A percentile compares a stretch with the other conserved stretches of the same genome.
phyloP scores from a whole-genome alignment of 2,329 filamentous ascomycete species.

The Hortaea werneckii region DNA sequence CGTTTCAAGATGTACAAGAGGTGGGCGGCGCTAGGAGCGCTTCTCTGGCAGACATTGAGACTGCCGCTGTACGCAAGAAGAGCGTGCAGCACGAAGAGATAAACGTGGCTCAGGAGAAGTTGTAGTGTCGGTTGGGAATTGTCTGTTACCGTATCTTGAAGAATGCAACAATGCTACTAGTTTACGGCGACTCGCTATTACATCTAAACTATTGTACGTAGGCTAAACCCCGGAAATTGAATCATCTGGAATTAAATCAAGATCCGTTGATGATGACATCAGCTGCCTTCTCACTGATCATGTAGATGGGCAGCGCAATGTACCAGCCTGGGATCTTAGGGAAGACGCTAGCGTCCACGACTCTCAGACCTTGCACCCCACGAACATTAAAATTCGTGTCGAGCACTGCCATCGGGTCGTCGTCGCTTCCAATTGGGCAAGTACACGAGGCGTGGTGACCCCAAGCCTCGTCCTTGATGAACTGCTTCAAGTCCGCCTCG shows the following conservation, averaged over 20 bases:
- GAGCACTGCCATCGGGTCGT: slow-evolving; percentile 46
- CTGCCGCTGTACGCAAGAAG: slow-evolving; percentile 25
- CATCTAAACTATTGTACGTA: no score
- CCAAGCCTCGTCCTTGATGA: slow-evolving; percentile 42
- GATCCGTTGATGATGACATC: slow-evolving; percentile 2
- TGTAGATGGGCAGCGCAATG: slow-evolving; percentile 1
- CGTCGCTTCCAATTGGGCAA: slow-evolving; percentile 44
- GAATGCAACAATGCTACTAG: no score
- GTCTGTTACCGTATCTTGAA: no score
- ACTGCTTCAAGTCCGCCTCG: slow-evolving; percentile 37
- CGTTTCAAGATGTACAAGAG: slow-evolving; percentile 38
- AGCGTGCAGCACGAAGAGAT: slow-evolving; percentile 13
- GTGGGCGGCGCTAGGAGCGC: slow-evolving; percentile 17
- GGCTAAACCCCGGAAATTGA: no score
- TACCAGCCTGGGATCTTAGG: slow-evolving; percentile 42
- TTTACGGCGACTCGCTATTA: no score
- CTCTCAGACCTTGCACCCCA: slow-evolving; percentile 45
- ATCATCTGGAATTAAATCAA: neutral
- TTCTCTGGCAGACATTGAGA: slow-evolving; percentile 25
- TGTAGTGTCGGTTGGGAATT: no score
- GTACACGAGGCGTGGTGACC: slow-evolving; percentile 50
- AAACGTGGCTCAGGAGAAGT: neutral
- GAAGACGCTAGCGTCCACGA: slow-evolving; percentile 53
- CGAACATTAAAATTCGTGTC: slow-evolving; percentile 48
- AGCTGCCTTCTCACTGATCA: slow-evolving; percentile 5